Base-by-base conservation (phyloP, 257 asterid species). In the Orobanche coerulescens region DNA sequence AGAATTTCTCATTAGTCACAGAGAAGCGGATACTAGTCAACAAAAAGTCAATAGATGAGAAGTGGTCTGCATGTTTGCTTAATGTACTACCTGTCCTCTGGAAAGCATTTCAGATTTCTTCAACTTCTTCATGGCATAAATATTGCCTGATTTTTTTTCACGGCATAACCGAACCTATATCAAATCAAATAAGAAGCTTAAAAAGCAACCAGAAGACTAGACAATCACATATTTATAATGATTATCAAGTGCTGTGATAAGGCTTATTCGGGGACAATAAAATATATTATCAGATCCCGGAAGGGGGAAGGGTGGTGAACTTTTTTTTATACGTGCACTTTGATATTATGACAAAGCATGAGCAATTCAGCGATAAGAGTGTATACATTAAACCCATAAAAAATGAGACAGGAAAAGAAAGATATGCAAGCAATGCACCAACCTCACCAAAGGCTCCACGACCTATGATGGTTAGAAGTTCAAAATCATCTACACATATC, bases 361-460 rank as follows among this genome's bases (percentile, higher is more conserved):
- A 30, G 14, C 23, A 23, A 16, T 19, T 34, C 33, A 53, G 19
- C 33, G 24, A 43, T 42, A 66, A 26, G 18, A 57, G 59, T 60
- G 52, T 14, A 44, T 62, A 66, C 37, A 59, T 34, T 16, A 13
- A 28, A 52, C 64, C 16, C 40, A 30, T 8, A 22, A 30, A 69
- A n/a, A 51, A 19, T 61, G 68, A 23, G 59, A 34, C 43, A 48
- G 65, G 46, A 62, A 36, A 69, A 47, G 57, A 60, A 56, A 55
- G 44, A 42, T 31, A 40, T 55, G 71, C 63, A 68, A 33, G 56
- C 50, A 58, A 67, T 71, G 63, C 47, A 75, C 90, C 78, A 71
- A 88, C 94, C 95, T 89, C 97, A 6, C 95, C 95, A 66, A 80
- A 89, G 58, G 97, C 97, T 63, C 97, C 97, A 71, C 95, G 88